A percentile compares a stretch with the other conserved stretches of the same genome.
Evolutionary conservation across 805 yeast species (phyloP).

Genomic region (Candida corydali): DNA sequence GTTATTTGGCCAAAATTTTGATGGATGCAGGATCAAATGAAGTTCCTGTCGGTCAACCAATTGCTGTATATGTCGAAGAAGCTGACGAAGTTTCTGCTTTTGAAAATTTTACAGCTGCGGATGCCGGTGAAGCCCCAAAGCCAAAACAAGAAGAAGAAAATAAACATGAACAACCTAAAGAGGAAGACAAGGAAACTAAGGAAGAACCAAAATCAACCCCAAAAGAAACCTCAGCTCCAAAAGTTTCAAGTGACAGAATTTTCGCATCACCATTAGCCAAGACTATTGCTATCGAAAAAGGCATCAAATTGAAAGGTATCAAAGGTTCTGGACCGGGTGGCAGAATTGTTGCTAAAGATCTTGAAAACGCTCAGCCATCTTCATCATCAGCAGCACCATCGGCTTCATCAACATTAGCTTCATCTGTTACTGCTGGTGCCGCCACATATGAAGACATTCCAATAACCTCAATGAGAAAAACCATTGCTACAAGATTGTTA

Average conservation of each 20-base stretch:
- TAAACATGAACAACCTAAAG: slow-evolving; percentile 22
- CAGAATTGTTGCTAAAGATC: slow-evolving; percentile 87
- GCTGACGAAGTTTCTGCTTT: slow-evolving; percentile 82
- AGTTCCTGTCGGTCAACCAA: slow-evolving; percentile 90
- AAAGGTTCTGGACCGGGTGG: slow-evolving; percentile 95
- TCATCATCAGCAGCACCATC: slow-evolving; percentile 37
- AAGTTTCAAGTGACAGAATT: slow-evolving; percentile 60
- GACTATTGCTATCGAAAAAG: slow-evolving; percentile 87
- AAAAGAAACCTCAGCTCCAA: slow-evolving; percentile 26
- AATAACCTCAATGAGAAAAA: slow-evolving; percentile 86
- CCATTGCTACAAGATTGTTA: slow-evolving; percentile 83
- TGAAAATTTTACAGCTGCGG: slow-evolving; percentile 76
- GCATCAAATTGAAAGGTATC: slow-evolving; percentile 77
- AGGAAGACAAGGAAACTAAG: slow-evolving; percentile 25
- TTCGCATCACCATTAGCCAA: slow-evolving; percentile 95
- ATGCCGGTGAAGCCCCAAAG: slow-evolving; percentile 58
- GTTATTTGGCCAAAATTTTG: slow-evolving; percentile 82
- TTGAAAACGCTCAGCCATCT: slow-evolving; percentile 63
- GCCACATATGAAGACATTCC: slow-evolving; percentile 78
- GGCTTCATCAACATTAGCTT: slow-evolving; percentile 38
- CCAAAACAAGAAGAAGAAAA: slow-evolving; percentile 14
- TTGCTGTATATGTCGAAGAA: slow-evolving; percentile 94
- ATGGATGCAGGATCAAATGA: slow-evolving; percentile 84
- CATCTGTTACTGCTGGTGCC: slow-evolving; percentile 47
- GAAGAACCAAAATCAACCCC: slow-evolving; percentile 29